phyloP scores from a whole-genome alignment of 2,329 filamentous ascomycete genomes.

The Beauveria sp. region DNA sequence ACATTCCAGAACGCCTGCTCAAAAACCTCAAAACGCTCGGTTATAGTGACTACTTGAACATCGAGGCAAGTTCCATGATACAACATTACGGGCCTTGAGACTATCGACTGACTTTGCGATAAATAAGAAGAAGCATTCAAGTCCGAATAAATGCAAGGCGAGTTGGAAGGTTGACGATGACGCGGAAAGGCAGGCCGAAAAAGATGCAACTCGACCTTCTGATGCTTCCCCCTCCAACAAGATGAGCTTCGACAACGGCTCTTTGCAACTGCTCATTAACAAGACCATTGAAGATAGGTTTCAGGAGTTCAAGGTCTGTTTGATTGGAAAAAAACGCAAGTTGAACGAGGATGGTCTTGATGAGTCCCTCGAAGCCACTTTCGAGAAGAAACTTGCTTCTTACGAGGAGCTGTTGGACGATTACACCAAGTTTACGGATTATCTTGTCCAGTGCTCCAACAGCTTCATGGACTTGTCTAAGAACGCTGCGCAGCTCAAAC shows the following conservation, averaged over 20 bases:
- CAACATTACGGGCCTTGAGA: neutral
- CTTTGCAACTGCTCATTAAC: neutral
- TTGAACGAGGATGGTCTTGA: neutral
- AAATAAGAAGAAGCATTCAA: accelerated
- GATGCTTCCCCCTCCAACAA: neutral
- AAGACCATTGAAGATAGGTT: neutral
- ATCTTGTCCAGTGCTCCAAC: neutral
- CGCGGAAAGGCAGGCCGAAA: neutral
- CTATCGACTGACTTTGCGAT: neutral
- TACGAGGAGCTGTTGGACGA: neutral
- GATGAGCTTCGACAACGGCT: neutral
- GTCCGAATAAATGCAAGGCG: too few relatives aligned
- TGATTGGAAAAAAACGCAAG: neutral
- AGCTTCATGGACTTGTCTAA: neutral
- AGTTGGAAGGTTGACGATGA: neutral
- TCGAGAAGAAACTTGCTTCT: neutral
- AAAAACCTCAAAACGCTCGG: neutral
- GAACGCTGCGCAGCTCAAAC: neutral
- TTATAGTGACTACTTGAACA: accelerated
- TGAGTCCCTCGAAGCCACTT: neutral
- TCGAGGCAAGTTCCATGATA: neutral
- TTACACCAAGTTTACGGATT: neutral
- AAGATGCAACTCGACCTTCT: neutral
- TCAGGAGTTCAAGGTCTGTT: neutral
- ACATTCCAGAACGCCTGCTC: neutral